Evolutionary conservation across 306 rosid species (phyloP).

Genomic region (Betula pendula): DNA sequence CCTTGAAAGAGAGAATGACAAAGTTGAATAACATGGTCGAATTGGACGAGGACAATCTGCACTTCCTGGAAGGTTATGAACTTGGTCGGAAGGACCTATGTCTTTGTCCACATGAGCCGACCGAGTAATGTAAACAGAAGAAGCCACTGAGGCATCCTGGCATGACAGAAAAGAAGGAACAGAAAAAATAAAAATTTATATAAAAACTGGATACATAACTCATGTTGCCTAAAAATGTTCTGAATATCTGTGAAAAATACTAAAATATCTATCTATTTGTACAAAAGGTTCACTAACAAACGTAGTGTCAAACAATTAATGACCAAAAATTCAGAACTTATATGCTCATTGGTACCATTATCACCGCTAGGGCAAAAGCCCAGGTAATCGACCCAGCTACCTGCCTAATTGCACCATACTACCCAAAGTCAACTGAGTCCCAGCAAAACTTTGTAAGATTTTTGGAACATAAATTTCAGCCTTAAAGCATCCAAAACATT

Average conservation of each 20-base stretch:
- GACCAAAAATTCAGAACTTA: neutral
- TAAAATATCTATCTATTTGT: neutral
- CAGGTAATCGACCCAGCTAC: neutral
- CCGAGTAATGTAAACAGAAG: slow-evolving; percentile 30
- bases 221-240: neutral
- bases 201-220: neutral
- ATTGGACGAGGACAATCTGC: slow-evolving; percentile 29
- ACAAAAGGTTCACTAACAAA: neutral
- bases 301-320: neutral
- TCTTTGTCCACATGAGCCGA: slow-evolving; percentile 38
- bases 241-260: neutral
- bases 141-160: slow-evolving; percentile 58
- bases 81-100: slow-evolving; percentile 23
- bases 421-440: neutral
- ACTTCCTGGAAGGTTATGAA: slow-evolving; percentile 22
- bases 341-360: neutral
- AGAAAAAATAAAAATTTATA: slow-evolving; percentile 8
- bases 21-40: slow-evolving; percentile 41
- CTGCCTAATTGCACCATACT: neutral
- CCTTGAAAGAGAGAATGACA: slow-evolving; percentile 44
- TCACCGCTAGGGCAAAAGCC: neutral
- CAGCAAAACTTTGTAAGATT: neutral
- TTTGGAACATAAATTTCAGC: neutral
- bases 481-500: too few relatives aligned
- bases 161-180: slow-evolving; percentile 35